Base-by-base conservation (phyloP, 176 grass and related monocot species). In the Aegilops umbellulata region DNA sequence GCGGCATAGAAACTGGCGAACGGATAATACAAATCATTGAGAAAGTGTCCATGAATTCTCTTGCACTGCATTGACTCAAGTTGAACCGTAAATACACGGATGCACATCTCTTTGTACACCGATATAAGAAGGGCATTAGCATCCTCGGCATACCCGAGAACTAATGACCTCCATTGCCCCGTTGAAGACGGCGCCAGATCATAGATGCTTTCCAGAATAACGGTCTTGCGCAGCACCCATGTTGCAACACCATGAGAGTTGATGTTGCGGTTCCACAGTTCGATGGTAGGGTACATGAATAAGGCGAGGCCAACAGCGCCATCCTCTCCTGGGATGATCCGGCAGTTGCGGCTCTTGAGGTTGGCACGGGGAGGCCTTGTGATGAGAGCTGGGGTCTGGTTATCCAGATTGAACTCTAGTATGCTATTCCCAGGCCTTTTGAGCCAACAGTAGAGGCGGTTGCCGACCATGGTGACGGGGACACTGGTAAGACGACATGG, bases 321-420 rank as follows among this genome's bases (percentile, higher is more conserved):
- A 26, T 34, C 42, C 15, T 67, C 61, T 22, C 29, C 30, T 3
- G 29, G 73, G 39, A 67, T 36, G 34, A 77, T 25, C 15, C 46
- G 58, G 19, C 29, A 29, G 22, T 2, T 22, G 47, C 14, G 15
- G 8, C 12, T n/a, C 49, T 65, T 15, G 41, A 13, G 31, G 16
- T 20, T 19, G 8, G 23, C 0, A 8, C 34, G 41, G 20, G 0
- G 22, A 9, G 71, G 73, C 17, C 2, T 23, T 14, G 20, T 29
- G 24, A 67, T 5, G n/a, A 49, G 34, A 25, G 61, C 22, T 19
- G 77, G 31, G 22, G 19, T 22, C 11, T 68, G 41, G 41, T 1
- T 77, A 12, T 20, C 73, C 30, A 67, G 23, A 78, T 85, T 44
- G 8, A 85, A 85, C 15, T 78, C 29, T 26, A 85, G 73, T 2